These are phyloP conservation scores for Kuraishia hungarica DNA, from an alignment of 805 yeast species.

Conservation along the genomic window DNA sequence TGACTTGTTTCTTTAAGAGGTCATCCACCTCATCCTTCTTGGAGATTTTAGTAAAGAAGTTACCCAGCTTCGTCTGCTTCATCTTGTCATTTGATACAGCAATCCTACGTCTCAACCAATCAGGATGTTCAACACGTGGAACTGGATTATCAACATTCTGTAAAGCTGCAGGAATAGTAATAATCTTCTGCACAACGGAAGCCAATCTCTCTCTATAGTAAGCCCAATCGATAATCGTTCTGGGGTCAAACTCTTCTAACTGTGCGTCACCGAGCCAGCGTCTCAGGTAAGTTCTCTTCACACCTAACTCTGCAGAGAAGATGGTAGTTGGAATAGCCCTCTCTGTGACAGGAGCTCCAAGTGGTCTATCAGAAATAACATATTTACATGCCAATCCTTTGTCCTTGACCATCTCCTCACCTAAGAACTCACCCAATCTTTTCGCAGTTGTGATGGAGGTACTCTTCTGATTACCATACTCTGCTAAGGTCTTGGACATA, in stretches of 20 bases:
- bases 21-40: slow-evolving; percentile 9
- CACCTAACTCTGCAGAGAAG: slow-evolving; percentile 70
- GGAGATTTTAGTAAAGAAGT: slow-evolving; percentile 43
- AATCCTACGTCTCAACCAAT: slow-evolving; percentile 73
- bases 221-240: slow-evolving; percentile 87
- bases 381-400: slow-evolving; percentile 94
- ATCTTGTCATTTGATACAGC: slow-evolving; percentile 51
- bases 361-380: slow-evolving; percentile 78
- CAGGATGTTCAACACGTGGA: slow-evolving; percentile 90
- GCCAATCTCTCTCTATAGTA: slow-evolving; percentile 88
- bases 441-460: slow-evolving; percentile 94
- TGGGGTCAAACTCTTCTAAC: slow-evolving; percentile 74
- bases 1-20: not conserved
- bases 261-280: slow-evolving; percentile 83
- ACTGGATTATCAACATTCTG: slow-evolving; percentile 88
- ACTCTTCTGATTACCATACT: slow-evolving; percentile 85
- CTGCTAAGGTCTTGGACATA: slow-evolving; percentile 87
- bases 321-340: slow-evolving; percentile 96
- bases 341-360: slow-evolving; percentile 86
- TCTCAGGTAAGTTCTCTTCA: slow-evolving; percentile 65
- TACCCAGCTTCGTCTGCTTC: slow-evolving; percentile 60
- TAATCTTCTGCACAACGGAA: slow-evolving; percentile 88
- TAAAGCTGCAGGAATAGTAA: slow-evolving; percentile 94
- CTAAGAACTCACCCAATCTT: slow-evolving; percentile 88
- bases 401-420: slow-evolving; percentile 93